Evolutionary conservation across 495 filamentous ascomycete species (phyloP).

Genomic region (Chlorociboria aeruginascens): DNA sequence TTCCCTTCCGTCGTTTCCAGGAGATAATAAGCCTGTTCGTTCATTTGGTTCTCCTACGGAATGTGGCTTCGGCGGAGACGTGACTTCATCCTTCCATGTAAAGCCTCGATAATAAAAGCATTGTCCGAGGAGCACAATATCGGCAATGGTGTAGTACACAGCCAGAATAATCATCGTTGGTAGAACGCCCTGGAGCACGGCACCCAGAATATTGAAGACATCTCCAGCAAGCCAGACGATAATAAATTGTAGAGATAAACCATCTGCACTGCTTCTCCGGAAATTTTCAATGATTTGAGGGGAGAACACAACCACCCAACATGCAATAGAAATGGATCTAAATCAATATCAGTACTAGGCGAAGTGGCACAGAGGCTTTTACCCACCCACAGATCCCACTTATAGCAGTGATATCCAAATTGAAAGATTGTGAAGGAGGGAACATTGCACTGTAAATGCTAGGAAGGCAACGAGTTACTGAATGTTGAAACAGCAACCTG

Average conservation of each 20-base stretch:
- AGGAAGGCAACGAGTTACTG: too few species aligned
- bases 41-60: slow-evolving; percentile 26
- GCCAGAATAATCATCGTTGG: slow-evolving; percentile 96
- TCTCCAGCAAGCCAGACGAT: slow-evolving; percentile 85
- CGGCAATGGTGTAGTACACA: slow-evolving; percentile 89
- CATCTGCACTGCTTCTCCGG: slow-evolving; percentile 73
- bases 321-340: slow-evolving; percentile 89
- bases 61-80: slow-evolving; percentile 18
- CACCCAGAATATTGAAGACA: slow-evolving; percentile 93
- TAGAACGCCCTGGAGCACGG: slow-evolving; percentile 82
- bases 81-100: slow-evolving; percentile 46
- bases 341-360: slow-evolving; percentile 3
- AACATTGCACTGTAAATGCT: slow-evolving; percentile 8
- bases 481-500: too few species aligned
- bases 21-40: slow-evolving; percentile 27
- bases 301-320: slow-evolving; percentile 96
- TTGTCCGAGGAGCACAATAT: slow-evolving; percentile 75
- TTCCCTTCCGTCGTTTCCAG: slow-evolving; percentile 1
- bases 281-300: slow-evolving; percentile 97
- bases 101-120: slow-evolving; percentile 92
- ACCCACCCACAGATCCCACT: slow-evolving; percentile 78
- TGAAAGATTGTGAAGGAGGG: slow-evolving; percentile 25
- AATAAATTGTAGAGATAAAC: slow-evolving; percentile 80
- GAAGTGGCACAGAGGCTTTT: neutral
- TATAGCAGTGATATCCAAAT: slow-evolving; percentile 74